Evolutionary conservation across 2,329 filamentous ascomycete species (phyloP).

Genomic region (Onygenales sp.): DNA sequence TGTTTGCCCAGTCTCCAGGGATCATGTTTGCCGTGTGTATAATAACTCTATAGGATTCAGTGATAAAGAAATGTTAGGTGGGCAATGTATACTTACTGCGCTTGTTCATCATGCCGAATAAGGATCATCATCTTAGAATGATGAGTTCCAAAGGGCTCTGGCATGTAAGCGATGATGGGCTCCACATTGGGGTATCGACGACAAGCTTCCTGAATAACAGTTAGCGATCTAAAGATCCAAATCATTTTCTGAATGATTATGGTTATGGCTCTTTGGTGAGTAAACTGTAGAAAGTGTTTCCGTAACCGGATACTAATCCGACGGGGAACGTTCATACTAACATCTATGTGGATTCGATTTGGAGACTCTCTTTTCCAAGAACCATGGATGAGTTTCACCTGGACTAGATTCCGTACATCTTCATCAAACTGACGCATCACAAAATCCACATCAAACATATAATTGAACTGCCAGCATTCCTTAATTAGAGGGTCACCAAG

Average conservation of each 20-base stretch:
- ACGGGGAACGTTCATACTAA: slow-evolving; percentile 23
- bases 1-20: slow-evolving; percentile 73
- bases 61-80: too few relatives aligned
- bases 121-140: slow-evolving; percentile 83
- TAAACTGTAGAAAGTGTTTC: too few relatives aligned
- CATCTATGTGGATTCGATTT: slow-evolving; percentile 49
- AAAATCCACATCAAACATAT: slow-evolving; percentile 49
- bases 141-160: slow-evolving; percentile 78
- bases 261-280: not conserved
- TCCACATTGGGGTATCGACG: slow-evolving; percentile 56
- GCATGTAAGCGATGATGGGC: slow-evolving; percentile 66
- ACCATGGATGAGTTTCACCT: slow-evolving; percentile 53
- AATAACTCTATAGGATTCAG: slow-evolving; percentile 42
- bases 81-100: slow-evolving; percentile 42
- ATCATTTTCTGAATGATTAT: not conserved
- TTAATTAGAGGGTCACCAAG: slow-evolving; percentile 65
- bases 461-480: slow-evolving; percentile 51
- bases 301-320: too few relatives aligned
- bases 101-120: slow-evolving; percentile 64
- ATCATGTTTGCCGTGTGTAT: slow-evolving; percentile 94
- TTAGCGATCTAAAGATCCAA: not conserved
- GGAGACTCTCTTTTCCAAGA: slow-evolving; percentile 60
- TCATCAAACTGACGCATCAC: slow-evolving; percentile 50
- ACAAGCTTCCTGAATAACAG: slow-evolving; percentile 46
- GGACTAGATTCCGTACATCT: slow-evolving; percentile 44